phyloP scores from a whole-genome alignment of 768 basidiomycete genomes.

The Symmetrospora coprosmae region DNA sequence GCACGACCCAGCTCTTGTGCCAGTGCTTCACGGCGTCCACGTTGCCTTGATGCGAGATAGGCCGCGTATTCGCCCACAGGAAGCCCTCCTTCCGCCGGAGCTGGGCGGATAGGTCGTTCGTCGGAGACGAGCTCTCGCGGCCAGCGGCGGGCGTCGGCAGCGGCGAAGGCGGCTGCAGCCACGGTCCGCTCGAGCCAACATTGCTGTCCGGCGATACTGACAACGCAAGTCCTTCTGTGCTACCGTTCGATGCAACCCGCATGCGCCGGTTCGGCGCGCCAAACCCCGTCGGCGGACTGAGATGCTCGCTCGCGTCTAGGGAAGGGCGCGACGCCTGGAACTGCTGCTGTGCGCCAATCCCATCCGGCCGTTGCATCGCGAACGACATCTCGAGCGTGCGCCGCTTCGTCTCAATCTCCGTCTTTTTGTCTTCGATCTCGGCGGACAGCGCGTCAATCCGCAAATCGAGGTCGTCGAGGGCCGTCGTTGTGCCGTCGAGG shows the following conservation, averaged over 20 bases:
- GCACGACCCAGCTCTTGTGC: conserved; percentile 27
- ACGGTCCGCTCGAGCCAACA: too few species aligned
- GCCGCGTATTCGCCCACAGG: conserved; percentile 23
- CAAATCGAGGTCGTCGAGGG: conserved; percentile 10
- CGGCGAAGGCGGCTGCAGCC: neutral
- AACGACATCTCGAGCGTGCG: neutral
- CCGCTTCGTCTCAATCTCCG: neutral
- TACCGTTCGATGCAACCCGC: too few species aligned
- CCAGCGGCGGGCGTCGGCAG: neutral
- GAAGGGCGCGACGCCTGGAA: neutral
- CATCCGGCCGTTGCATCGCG: conserved; percentile 1
- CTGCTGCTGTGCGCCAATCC: conserved; percentile 9
- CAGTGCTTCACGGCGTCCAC: conserved; percentile 24
- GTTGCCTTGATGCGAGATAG: conserved; percentile 21
- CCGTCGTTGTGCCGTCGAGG: neutral
- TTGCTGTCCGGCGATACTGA: too few species aligned
- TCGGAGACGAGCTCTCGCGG: too few species aligned
- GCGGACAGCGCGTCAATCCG: conserved; percentile 1
- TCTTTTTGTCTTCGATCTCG: conserved; percentile 3
- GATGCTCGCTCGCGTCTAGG: too few species aligned
- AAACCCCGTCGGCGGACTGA: too few species aligned
- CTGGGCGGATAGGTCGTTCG: neutral
- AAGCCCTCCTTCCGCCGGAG: conserved; percentile 28
- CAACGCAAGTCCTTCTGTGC: too few species aligned
- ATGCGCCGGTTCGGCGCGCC: too few species aligned